These are phyloP conservation scores for Alisma plantagoaquatica DNA, from an alignment of 106 monocot species.

Conservation along the genomic window DNA sequence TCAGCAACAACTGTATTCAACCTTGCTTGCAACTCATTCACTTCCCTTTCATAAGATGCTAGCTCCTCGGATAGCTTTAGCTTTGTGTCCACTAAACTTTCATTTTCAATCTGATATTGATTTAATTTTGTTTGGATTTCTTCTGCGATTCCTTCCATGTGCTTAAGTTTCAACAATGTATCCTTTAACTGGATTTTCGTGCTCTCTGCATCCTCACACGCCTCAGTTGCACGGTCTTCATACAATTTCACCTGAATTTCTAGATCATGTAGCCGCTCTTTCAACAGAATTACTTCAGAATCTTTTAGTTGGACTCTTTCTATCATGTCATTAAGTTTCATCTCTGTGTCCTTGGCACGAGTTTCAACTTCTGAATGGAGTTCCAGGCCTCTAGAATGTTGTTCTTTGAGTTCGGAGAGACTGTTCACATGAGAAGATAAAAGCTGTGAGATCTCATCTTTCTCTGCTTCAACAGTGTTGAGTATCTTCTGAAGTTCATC, in stretches of 20 bases:
- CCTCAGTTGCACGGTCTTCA: slow-evolving; percentile 41
- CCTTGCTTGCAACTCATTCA: slow-evolving; percentile 36
- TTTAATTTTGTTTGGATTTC: slow-evolving; percentile 19
- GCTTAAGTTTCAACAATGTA: slow-evolving; percentile 31
- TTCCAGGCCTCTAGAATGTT: slow-evolving; percentile 50
- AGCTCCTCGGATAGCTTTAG: slow-evolving; percentile 46
- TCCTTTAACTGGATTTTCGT: slow-evolving; percentile 43
- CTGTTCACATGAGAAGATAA: slow-evolving; percentile 31
- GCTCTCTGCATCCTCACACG: slow-evolving; percentile 23
- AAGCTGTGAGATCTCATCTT: slow-evolving; percentile 29
- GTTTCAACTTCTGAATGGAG: slow-evolving; percentile 48
- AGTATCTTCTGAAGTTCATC: slow-evolving; percentile 38
- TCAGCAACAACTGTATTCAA: slow-evolving; percentile 30
- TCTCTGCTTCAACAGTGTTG: slow-evolving; percentile 35
- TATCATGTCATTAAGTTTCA: slow-evolving; percentile 39
- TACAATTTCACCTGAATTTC: slow-evolving; percentile 33
- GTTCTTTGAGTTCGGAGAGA: slow-evolving; percentile 44
- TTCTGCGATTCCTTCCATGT: slow-evolving; percentile 21
- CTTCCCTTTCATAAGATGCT: slow-evolving; percentile 28
- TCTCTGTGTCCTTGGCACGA: slow-evolving; percentile 42
- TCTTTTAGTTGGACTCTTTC: slow-evolving; percentile 38
- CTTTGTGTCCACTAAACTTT: slow-evolving; percentile 35
- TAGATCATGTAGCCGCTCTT: slow-evolving; percentile 41
- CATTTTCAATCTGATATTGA: slow-evolving; percentile 39
- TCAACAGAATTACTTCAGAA: slow-evolving; percentile 38